phyloP scores from a whole-genome alignment of 2,329 filamentous ascomycete genomes.

The Trichoderma breve region DNA sequence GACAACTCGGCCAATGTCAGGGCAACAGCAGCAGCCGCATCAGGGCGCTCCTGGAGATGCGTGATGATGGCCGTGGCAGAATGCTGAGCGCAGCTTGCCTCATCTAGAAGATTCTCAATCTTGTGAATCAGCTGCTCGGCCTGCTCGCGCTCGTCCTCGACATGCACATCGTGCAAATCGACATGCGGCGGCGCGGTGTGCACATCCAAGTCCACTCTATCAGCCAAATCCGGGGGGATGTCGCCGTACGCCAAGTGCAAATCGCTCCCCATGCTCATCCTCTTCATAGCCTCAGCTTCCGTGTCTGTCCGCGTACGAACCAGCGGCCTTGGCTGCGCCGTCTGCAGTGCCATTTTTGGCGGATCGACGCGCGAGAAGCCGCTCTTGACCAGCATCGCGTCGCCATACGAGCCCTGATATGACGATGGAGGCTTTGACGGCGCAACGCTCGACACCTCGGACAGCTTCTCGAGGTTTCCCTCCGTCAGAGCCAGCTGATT shows the following conservation, averaged over 20 bases:
- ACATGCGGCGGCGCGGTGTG: constrained; percentile 46
- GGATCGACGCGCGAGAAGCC: constrained; percentile 37
- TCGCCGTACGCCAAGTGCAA: constrained; percentile 92
- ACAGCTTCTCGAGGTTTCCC: constrained; percentile 52
- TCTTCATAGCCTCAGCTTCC: constrained; percentile 30
- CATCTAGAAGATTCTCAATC: constrained; percentile 75
- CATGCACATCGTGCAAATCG: constrained; percentile 24
- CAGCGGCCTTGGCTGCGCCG: constrained; percentile 28
- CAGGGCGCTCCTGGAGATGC: constrained; percentile 67
- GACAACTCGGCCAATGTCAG: constrained; percentile 90
- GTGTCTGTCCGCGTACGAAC: constrained; percentile 40
- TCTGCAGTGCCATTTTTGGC: constrained; percentile 26
- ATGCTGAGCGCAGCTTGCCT: constrained; percentile 86
- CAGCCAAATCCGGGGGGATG: constrained; percentile 65
- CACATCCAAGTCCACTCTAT: constrained; percentile 46
- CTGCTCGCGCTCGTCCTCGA: constrained; percentile 53
- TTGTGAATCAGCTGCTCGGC: constrained; percentile 62
- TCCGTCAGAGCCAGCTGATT: constrained; percentile 46
- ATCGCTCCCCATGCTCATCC: constrained; percentile 61
- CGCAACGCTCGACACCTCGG: constrained; percentile 50
- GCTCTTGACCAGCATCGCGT: constrained; percentile 41
- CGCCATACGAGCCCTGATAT: constrained; percentile 39
- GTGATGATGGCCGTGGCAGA: constrained; percentile 79
- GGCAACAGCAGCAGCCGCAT: constrained; percentile 90
- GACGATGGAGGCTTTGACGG: constrained; percentile 45